Base-by-base conservation (phyloP, 1,284 basidiomycete species). In the Fomes fomentarius region DNA sequence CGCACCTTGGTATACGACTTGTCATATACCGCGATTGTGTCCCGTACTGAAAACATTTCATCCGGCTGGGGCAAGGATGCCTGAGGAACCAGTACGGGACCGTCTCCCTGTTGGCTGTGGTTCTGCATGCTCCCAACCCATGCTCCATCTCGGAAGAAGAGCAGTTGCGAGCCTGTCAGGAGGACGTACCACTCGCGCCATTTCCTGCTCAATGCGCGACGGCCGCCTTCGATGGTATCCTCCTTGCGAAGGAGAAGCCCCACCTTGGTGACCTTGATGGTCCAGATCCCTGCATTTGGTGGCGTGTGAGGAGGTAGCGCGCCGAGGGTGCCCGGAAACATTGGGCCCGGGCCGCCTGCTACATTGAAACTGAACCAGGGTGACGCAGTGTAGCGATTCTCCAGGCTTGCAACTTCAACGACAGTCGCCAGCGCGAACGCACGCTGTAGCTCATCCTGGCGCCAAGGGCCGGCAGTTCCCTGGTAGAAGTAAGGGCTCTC, bases 141-240 rank as follows among this genome's bases (percentile, higher is more conserved):
- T 8, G 83, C 74, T 1, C 85, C 72, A 71, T 98, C 95, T 58
- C 93, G 93, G 74, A 96, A 96, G 69, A 98, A 90, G 41, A 98
- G 80, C 9, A 99, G 76, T 67, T 98, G 96, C 8, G 94, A 94
- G 28, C 87, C 89, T 3, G 95, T 96, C 49, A 99, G 78, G 48
- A 97, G 79, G 9, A 96, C 87, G 56, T 86, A 91, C 82, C 89
- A 96, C 30, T 85, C 76, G 65, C 82, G 89, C 96, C 96, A 99
- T 72, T 95, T 98, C 43, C 93, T 82, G 61, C 81, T 88, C 25
- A 75, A 76, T 1, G 87, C 77, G 63, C 89, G 93, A 71, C 84
- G 93, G 21, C 91, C 90, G 4, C 87, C 86, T 59, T 91, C 89
- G 1, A 83, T 64, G 0, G 85, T 67, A 61, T 95, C 92, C 53